Evolutionary conservation across 2,329 filamentous ascomycete genomes (phyloP), one percentile per base, ranked within the genome.

Genomic region (Aureobasidium sp.): DNA sequence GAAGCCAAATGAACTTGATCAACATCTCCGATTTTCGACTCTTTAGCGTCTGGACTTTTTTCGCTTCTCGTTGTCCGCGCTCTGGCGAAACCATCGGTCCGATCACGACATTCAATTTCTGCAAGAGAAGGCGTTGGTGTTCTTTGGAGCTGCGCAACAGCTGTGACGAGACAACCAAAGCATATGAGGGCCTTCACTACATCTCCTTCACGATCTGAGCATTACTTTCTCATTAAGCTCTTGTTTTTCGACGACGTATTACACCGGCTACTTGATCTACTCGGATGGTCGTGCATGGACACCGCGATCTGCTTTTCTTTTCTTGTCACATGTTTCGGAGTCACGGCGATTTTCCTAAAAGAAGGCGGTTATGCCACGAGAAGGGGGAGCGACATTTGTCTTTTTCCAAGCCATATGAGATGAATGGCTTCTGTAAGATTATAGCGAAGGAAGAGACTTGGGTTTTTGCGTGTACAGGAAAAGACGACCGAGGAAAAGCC

Each of bases 1-100:
- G 75, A 74, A 51, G 76, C 75, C 66, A 70, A 69, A 67, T 72
- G 67, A 71, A 53, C 29, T 31, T 25, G 55, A 47, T 11, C 45
- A 7, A 36, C n/a, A 13, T 50, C 43, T 8, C n/a, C n/a, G n/a
- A 29, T 29, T 43, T 29, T 45, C 43, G 43, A 38, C 23, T 23
- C 11, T 36, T 27, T n/a, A 50, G 58, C 58, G 47, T 61, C 43
- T 61, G 42, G 43, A 31, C 45, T 29, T 29, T 11, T 25, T n/a
- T 18, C 31, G 27, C 18, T 50, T 61, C 47, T 43, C 18, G n/a
- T 62, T 51, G 7, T 29, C 15, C 43, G 33, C 45, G 33, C 45
- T 31, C 36, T 50, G 31, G n/a, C 16, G 8, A 13, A 25, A 51
- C 11, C 4, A 16, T 18, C 47, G 33, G 15, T 36, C 5, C 31